These are phyloP conservation scores for Lasiodiplodia theobromae DNA, from an alignment of 2,329 filamentous ascomycete genomes.

Conservation along the genomic window DNA sequence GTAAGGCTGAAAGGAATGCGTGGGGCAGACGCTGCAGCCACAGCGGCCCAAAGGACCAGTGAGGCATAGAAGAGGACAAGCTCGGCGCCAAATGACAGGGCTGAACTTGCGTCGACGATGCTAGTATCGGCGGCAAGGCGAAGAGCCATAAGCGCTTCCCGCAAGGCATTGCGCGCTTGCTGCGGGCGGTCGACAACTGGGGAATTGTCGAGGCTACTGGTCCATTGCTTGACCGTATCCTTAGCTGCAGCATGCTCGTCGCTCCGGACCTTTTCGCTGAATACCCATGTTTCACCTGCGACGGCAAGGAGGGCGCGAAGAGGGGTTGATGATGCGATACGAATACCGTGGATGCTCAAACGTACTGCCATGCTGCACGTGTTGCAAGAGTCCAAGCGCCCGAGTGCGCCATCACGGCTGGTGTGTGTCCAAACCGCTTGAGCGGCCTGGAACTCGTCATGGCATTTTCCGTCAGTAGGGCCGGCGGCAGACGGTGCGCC, in stretches of 20 bases:
- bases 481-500: background rate
- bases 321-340: slow-evolving; percentile 34
- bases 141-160: slow-evolving; percentile 39
- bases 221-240: slow-evolving; percentile 46
- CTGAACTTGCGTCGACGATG: slow-evolving; percentile 38
- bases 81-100: slow-evolving; percentile 40
- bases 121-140: slow-evolving; percentile 40
- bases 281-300: slow-evolving; percentile 54
- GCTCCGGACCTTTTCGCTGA: slow-evolving; percentile 50
- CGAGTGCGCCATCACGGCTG: background rate
- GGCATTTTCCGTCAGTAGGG: slow-evolving; percentile 12
- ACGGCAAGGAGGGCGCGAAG: slow-evolving; percentile 53
- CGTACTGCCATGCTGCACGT: slow-evolving; percentile 17
- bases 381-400: slow-evolving; percentile 7
- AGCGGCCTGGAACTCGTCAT: slow-evolving; percentile 20
- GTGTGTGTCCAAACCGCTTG: slow-evolving; percentile 9
- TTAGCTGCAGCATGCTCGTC: slow-evolving; percentile 41
- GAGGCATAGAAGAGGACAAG: slow-evolving; percentile 46
- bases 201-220: slow-evolving; percentile 39
- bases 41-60: slow-evolving; percentile 44
- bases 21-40: background rate
- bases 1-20: slow-evolving; percentile 5
- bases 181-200: slow-evolving; percentile 28
- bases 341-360: slow-evolving; percentile 9
- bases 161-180: slow-evolving; percentile 31